phyloP scores from a whole-genome alignment of 805 yeast species.

The Torulaspora maleeae region DNA sequence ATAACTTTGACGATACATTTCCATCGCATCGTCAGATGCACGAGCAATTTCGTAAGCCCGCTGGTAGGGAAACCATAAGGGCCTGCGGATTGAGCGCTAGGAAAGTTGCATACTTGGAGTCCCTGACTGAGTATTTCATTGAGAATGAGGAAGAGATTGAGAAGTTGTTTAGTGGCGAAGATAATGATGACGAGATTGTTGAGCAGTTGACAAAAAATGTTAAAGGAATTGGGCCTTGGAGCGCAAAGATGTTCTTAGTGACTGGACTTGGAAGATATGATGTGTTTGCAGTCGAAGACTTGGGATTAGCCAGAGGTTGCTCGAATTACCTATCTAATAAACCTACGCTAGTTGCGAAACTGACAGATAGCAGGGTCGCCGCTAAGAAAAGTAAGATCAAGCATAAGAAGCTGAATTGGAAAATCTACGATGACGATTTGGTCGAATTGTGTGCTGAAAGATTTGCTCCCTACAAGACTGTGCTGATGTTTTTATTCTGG shows the following conservation, averaged over 20 bases:
- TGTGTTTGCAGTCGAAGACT: constrained; percentile 71
- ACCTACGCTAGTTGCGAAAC: constrained; percentile 44
- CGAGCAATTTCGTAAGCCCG: constrained; percentile 22
- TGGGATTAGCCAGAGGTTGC: constrained; percentile 82
- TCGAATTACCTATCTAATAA: constrained; percentile 55
- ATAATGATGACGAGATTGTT: constrained; percentile 44
- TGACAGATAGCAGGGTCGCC: constrained; percentile 41
- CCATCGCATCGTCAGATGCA: constrained; percentile 53
- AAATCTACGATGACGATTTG: constrained; percentile 55
- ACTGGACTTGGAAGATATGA: constrained; percentile 65
- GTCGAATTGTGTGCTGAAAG: constrained; percentile 50
- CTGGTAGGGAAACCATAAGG: constrained; percentile 46
- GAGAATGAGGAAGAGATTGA: constrained; percentile 37
- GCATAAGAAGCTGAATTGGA: constrained; percentile 56
- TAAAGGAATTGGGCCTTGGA: constrained; percentile 82
- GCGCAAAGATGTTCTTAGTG: constrained; percentile 79
- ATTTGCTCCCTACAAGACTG: constrained; percentile 63
- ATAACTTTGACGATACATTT: constrained; percentile 36
- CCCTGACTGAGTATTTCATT: constrained; percentile 49
- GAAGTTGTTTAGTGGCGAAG: constrained; percentile 36
- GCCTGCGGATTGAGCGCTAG: constrained; percentile 63
- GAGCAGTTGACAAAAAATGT: constrained; percentile 45
- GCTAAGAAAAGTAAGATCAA: constrained; percentile 36
- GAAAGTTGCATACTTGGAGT: constrained; percentile 59
- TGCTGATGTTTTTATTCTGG: constrained; percentile 72